These are phyloP conservation scores for Pittosporum tobira DNA, from an alignment of 129 eudicot species.

Conservation along the genomic window DNA sequence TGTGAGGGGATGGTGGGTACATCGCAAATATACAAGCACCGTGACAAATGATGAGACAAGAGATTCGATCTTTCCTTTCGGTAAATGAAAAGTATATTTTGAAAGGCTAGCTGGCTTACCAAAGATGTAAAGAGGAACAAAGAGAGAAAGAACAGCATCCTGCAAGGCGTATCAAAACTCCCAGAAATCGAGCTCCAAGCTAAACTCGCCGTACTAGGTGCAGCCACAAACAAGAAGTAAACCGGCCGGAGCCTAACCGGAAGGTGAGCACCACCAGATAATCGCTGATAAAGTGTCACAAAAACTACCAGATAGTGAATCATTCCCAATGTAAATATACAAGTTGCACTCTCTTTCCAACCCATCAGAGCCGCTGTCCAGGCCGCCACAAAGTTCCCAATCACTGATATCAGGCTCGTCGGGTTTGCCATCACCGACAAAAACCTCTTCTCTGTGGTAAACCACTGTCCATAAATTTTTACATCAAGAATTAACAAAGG, in stretches of 20 bases:
- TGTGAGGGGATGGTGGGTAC: no score
- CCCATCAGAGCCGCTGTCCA: constrained; percentile 55
- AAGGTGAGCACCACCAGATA: constrained; percentile 35
- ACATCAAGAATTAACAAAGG: constrained; percentile 55
- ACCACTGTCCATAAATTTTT: constrained; percentile 81
- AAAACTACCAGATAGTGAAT: constrained; percentile 62
- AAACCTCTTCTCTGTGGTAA: constrained; percentile 49
- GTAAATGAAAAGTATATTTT: no score
- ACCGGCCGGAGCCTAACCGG: constrained; percentile 59
- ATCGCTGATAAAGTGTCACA: constrained; percentile 59
- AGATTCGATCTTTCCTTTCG: no score
- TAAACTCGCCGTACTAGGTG: constrained; percentile 65
- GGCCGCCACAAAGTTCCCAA: constrained; percentile 68
- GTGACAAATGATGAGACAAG: no score
- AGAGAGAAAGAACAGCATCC: constrained; percentile 61
- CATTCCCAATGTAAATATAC: constrained; percentile 55
- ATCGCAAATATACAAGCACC: no score
- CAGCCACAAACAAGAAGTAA: constrained; percentile 62
- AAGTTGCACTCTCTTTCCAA: constrained; percentile 53
- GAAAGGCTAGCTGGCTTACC: no score
- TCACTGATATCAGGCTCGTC: constrained; percentile 56
- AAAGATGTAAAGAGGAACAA: constrained; percentile 57
- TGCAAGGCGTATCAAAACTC: constrained; percentile 40
- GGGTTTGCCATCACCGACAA: constrained; percentile 68
- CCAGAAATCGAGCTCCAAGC: constrained; percentile 66